A percentile compares a stretch with the other conserved stretches of the same genome.
phyloP scores from a whole-genome alignment of 192 early-diverging fungal genomes.

The Mortierella alpina region DNA sequence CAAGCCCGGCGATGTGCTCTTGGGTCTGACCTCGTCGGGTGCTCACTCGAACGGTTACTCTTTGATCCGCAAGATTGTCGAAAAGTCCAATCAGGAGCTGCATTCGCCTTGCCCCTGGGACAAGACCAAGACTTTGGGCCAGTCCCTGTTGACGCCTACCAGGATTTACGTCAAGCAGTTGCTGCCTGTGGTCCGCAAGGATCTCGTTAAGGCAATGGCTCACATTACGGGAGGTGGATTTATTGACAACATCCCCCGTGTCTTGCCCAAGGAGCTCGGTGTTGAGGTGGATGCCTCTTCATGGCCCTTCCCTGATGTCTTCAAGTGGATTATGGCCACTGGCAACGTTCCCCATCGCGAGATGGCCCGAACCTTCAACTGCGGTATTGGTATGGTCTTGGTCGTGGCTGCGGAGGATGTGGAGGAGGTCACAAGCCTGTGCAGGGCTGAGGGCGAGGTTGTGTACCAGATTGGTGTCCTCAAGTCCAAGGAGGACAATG shows the following conservation, averaged over 20 bases:
- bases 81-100: constrained; percentile 76
- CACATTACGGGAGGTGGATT: constrained; percentile 99
- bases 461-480: constrained; percentile 81
- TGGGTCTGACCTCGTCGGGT: constrained; percentile 96
- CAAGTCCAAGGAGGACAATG: constrained; percentile 56
- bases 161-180: constrained; percentile 96
- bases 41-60: constrained; percentile 99
- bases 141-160: constrained; percentile 92
- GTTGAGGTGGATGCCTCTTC: constrained; percentile 84
- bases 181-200: constrained; percentile 79
- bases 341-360: constrained; percentile 87
- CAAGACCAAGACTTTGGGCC: constrained; percentile 75
- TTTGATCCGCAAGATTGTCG: constrained; percentile 91
- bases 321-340: constrained; percentile 91
- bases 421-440: constrained; percentile 64
- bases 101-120: constrained; percentile 88
- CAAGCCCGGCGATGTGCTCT: constrained; percentile 81
- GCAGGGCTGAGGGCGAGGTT: constrained; percentile 72
- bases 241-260: constrained; percentile 97
- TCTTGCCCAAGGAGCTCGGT: constrained; percentile 84
- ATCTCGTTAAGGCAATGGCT: constrained; percentile 94
- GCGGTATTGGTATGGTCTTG: constrained; percentile 98
- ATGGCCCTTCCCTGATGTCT: constrained; percentile 92
- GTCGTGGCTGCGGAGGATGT: constrained; percentile 78
- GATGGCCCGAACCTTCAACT: constrained; percentile 98